Base-by-base conservation (phyloP, 2,329 filamentous ascomycete genomes). In the Cercospora canescens region DNA sequence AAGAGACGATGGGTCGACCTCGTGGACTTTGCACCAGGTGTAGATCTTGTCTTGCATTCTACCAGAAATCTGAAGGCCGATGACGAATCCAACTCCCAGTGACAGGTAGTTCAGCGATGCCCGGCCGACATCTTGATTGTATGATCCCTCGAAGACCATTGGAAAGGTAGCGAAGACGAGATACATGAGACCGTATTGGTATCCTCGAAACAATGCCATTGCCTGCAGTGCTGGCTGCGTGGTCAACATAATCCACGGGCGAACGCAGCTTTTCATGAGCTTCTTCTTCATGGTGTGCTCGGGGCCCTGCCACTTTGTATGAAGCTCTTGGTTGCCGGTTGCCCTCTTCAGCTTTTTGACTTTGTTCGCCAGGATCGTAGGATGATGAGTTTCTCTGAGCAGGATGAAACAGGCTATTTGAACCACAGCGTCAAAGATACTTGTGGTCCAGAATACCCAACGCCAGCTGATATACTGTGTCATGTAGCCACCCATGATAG, bases 371-470 rank as follows among this genome's bases (percentile, higher is more conserved):
- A 91, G 83, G 4, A 92, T 81, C n/a, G 84, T 85, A 0, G 88
- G 88, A 0, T 83, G 84, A 74, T 89, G 90, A 2, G 88, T 90
- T 73, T 91, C 89, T 66, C 82, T 82, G 1, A 87, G 80, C 63
- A 89, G 82, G 70, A 87, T 83, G 41, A 90, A 89, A 76, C 94
- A 93, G 65, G 93, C 76, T 14, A 90, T 63, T 87, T 90, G 94
- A 67, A 90, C 86, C 35, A 88, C 75, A 14, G 83, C 87, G 45
- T 90, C 81, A 26, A 94, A 76, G 72, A 96, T 95, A 9, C 94
- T 82, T 73, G 94, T 91, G 71, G 95, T 87, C 89, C 91, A 94
- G 81, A 94, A 94, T 0, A 94, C 82, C 91, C 92, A 95, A 69
- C 91, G 82, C 92, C 92, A 92, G 1, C 84, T 87, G 7, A 84